These are phyloP conservation scores for Phaeosphaeria sp. DNA, from an alignment of 2,329 filamentous ascomycete genomes.

Conservation along the genomic window DNA sequence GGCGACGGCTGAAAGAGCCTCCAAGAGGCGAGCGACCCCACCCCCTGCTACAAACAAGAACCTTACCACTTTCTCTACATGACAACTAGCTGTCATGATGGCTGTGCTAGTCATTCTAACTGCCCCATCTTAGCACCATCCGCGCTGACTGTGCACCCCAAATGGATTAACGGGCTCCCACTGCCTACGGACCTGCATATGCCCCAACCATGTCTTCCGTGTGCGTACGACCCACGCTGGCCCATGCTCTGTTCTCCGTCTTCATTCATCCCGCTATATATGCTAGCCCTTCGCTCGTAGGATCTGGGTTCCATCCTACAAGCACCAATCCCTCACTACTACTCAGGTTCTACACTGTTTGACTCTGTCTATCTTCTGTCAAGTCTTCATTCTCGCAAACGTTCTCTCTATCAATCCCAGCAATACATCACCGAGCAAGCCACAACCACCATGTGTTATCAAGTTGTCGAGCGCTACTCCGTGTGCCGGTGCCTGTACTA, in stretches of 20 bases:
- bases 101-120: constrained; percentile 43
- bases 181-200: constrained; percentile 45
- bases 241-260: constrained; percentile 24
- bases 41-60: constrained; percentile 35
- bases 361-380: constrained; percentile 10
- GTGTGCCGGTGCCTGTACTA: constrained; percentile 90
- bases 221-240: constrained; percentile 34
- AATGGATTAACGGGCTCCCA: constrained; percentile 41
- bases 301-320: constrained; percentile 19
- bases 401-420: constrained; percentile 3
- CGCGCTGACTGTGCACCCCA: constrained; percentile 44
- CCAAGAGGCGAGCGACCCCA: constrained; percentile 36
- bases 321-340: constrained; percentile 16
- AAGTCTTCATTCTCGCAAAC: constrained; percentile 8
- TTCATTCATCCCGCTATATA: constrained; percentile 41
- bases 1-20: constrained; percentile 41
- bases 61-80: constrained; percentile 35
- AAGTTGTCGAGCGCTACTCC: constrained; percentile 84
- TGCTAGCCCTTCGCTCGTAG: constrained; percentile 29
- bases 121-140: constrained; percentile 37
- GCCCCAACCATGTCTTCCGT: constrained; percentile 35
- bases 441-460: constrained; percentile 76
- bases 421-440: background rate
- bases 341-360: background rate
- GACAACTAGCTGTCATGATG: constrained; percentile 39